A percentile compares a stretch with the other conserved stretches of the same genome.
Conservation (phyloP, 75 land plant species). For the Chamaecyparis obtusa region DNA sequence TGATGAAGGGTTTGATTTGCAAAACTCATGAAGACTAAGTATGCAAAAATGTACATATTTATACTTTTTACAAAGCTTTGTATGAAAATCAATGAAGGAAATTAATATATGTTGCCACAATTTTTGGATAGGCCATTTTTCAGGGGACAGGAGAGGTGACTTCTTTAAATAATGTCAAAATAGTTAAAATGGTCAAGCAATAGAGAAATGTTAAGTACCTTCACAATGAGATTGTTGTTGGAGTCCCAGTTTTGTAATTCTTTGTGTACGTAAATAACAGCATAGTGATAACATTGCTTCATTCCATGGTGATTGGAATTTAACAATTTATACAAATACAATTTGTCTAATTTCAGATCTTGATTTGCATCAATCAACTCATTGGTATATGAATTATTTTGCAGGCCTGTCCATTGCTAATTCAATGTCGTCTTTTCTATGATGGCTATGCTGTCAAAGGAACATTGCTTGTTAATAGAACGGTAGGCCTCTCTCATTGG, state of each 20-base stretch:
- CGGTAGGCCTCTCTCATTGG: constrained; percentile 21
- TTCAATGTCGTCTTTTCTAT: constrained; percentile 50
- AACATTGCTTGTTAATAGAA: constrained; percentile 46
- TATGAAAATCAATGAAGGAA: no score
- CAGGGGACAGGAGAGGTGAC: no score
- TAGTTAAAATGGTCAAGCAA: not conserved
- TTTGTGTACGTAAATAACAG: not conserved
- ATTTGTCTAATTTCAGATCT: not conserved
- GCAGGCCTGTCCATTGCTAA: constrained; percentile 31
- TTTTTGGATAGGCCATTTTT: no score
- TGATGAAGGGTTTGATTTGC: no score
- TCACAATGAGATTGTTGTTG: not conserved
- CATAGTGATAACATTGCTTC: not conserved
- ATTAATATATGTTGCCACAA: no score
- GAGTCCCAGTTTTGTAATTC: not conserved
- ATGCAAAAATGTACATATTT: no score
- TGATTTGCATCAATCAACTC: not conserved
- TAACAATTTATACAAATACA: not conserved
- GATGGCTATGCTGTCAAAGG: constrained; percentile 59
- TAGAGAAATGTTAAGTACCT: not conserved
- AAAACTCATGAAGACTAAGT: no score
- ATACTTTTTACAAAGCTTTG: no score
- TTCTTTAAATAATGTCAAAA: no score
- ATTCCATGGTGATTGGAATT: not conserved
- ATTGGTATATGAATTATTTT: not conserved